phyloP scores from a whole-genome alignment of 1,139 yeast genomes.

The Candida sp. region DNA sequence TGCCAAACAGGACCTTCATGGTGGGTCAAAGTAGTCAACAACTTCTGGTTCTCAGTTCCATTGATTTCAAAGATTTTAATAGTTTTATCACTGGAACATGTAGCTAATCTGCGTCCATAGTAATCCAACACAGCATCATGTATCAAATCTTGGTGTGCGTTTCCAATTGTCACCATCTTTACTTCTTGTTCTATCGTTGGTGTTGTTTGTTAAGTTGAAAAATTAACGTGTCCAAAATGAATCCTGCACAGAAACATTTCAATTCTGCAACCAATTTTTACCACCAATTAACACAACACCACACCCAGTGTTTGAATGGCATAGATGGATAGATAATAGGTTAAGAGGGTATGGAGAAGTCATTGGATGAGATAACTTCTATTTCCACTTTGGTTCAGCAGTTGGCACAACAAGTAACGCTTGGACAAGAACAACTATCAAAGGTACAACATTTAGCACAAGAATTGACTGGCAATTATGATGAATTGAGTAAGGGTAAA shows the following conservation, averaged over 20 bases:
- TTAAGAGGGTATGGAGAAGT: constrained; percentile 15
- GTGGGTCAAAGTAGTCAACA: constrained; percentile 77
- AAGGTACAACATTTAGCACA: constrained; percentile 19
- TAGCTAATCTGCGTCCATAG: constrained; percentile 92
- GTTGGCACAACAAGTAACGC: constrained; percentile 18
- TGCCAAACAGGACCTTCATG: constrained; percentile 99
- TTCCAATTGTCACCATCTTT: constrained; percentile 67
- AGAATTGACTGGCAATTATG: constrained; percentile 11
- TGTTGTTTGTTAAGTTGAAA: background rate
- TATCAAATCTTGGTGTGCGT: constrained; percentile 85
- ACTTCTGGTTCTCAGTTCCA: constrained; percentile 70
- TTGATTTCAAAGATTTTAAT: constrained; percentile 91
- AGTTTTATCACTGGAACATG: constrained; percentile 93
- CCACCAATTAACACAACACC: too few species aligned
- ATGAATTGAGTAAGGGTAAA: background rate
- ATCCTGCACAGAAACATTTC: too few species aligned
- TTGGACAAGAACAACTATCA: constrained; percentile 16
- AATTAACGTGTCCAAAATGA: background rate
- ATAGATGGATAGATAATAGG: too few species aligned
- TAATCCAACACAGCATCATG: constrained; percentile 98
- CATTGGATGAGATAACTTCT: constrained; percentile 20
- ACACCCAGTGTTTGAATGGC: too few species aligned
- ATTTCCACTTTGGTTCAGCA: constrained; percentile 18
- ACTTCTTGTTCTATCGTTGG: background rate
- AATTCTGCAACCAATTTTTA: too few species aligned